Base-by-base conservation (phyloP, 768 basidiomycete genomes). In the Psilocybe cyanescens region DNA sequence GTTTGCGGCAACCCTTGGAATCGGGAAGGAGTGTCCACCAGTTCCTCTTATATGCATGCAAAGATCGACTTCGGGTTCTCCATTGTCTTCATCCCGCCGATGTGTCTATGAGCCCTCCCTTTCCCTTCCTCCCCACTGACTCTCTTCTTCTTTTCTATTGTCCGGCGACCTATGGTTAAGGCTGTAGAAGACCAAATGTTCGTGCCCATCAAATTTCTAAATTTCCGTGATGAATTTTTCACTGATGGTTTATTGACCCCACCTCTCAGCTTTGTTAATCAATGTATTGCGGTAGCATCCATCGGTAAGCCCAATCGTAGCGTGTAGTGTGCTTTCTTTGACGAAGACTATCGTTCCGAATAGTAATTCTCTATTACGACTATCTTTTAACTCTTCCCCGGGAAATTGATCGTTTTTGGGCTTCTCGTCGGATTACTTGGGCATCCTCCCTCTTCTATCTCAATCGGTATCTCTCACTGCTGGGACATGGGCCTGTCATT, bases 341-440 rank as follows among this genome's bases (percentile, higher is more conserved):
- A 24, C 24, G 24, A 24, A 24, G 8, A 19, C 39, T 12, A 12
- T 30, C 28, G 4, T 9, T 8, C 8, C 24, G 12, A 11, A 16
- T 28, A 81, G 80, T 69, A 3, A 71, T 80, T 59, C 74, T 81
- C 8, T 76, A 81, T 44, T 85, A 84, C 54, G 85, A 86, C 66
- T 84, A 81, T 58, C 24, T 76, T 9, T 70, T 86, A 52, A 86
- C 85, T 0, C 59, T 86, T 0, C 57, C 68, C 1, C 61, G 65
- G 8, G 85, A 86, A 68, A 66, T 80, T 28, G 71, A 75, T 17
- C 72, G 76, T 6, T 83, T 80, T 68, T 86, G 85, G 84, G 64
- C 50, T 8, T 62, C 68, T 48, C 60, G 63, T 6, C 69, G 65
- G 5, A 29, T 76, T 4, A 75, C 73, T 17, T 76, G 73, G 73